Evolutionary conservation across 1,139 yeast genomes (phyloP).

Genomic region (Candida glucosophila): DNA sequence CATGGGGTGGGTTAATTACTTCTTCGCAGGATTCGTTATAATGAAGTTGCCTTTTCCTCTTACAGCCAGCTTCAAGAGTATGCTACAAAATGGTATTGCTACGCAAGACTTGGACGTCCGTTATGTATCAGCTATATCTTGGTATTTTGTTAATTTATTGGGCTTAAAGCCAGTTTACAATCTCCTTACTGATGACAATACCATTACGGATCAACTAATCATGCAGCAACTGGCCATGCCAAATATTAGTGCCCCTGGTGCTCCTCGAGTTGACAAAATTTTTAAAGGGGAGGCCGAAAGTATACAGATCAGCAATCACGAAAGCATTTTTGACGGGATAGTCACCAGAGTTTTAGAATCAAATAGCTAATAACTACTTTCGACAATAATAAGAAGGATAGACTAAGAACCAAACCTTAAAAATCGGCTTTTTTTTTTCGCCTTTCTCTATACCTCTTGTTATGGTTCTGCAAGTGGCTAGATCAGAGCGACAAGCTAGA

Average conservation of each 20-base stretch:
- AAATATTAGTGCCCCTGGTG: conserved; percentile 45
- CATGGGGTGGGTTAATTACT: conserved; percentile 95
- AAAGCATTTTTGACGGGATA: conserved; percentile 47
- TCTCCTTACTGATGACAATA: conserved; percentile 51
- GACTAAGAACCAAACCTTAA: no score
- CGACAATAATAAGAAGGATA: no score
- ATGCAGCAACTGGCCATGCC: conserved; percentile 37
- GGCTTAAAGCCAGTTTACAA: conserved; percentile 81
- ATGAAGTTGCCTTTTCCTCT: conserved; percentile 57
- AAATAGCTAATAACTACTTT: no score
- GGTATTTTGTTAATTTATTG: conserved; percentile 87
- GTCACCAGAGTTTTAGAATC: conserved; percentile 49
- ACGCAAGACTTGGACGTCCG: conserved; percentile 83
- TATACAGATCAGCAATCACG: conserved; percentile 55
- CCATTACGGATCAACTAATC: conserved; percentile 41
- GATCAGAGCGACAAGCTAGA: no score
- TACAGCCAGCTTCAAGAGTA: conserved; percentile 80
- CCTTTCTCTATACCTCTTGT: no score
- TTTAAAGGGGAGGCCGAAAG: conserved; percentile 71
- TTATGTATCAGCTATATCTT: conserved; percentile 94
- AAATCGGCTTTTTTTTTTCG: no score
- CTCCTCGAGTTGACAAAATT: conserved; percentile 50
- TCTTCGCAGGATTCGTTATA: conserved; percentile 86
- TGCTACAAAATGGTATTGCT: conserved; percentile 83
- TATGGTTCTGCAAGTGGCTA: no score